Evolutionary conservation across 805 yeast genomes (phyloP).

Genomic region (Saccharomycopsis schoenii): DNA sequence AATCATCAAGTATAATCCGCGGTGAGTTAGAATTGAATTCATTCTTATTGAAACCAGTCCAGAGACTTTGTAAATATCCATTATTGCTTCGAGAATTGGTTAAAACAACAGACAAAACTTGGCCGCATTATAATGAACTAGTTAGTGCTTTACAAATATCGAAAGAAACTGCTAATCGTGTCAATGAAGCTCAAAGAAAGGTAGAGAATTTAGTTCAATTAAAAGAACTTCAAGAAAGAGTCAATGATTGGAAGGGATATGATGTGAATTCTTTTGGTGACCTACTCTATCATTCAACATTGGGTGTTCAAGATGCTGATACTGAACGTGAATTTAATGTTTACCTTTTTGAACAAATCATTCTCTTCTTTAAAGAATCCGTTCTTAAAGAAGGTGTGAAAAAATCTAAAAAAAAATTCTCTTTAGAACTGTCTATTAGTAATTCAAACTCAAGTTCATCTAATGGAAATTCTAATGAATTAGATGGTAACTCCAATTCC

Average conservation of each 20-base stretch:
- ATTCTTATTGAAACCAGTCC: slow-evolving; percentile 87
- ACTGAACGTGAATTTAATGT: slow-evolving; percentile 83
- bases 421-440: slow-evolving; percentile 23
- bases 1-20: slow-evolving; percentile 52
- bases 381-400: slow-evolving; percentile 28
- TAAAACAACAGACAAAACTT: slow-evolving; percentile 45
- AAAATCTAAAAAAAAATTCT: slow-evolving; percentile 37
- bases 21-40: slow-evolving; percentile 86
- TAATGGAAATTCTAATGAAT: slow-evolving; percentile 19
- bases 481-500: background rate
- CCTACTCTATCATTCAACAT: slow-evolving; percentile 62
- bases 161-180: slow-evolving; percentile 74
- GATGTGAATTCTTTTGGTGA: slow-evolving; percentile 75
- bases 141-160: slow-evolving; percentile 61
- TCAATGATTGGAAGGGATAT: slow-evolving; percentile 89
- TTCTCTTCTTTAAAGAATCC: slow-evolving; percentile 55
- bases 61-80: slow-evolving; percentile 93
- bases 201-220: slow-evolving; percentile 74
- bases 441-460: slow-evolving; percentile 33
- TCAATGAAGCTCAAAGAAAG: slow-evolving; percentile 88
- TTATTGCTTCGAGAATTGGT: slow-evolving; percentile 65
- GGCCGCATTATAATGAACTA: slow-evolving; percentile 57
- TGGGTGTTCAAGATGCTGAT: slow-evolving; percentile 57
- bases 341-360: slow-evolving; percentile 70
- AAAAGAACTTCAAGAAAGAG: slow-evolving; percentile 60